These are phyloP conservation scores for Dalbergia oliveri DNA, from an alignment of 306 rosid genomes.

Conservation along the genomic window DNA sequence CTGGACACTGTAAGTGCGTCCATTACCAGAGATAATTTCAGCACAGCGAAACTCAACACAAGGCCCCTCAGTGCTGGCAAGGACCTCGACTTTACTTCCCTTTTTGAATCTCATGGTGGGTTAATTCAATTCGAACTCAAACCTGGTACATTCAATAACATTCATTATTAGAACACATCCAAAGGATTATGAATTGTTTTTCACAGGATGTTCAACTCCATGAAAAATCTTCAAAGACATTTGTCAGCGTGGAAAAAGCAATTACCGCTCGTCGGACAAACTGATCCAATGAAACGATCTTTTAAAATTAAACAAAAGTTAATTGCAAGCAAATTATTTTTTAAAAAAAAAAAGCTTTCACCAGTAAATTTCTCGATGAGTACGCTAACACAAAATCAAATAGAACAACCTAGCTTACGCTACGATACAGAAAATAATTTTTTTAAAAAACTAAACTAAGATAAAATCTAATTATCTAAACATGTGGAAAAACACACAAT, in stretches of 20 bases:
- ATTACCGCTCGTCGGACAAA: background rate
- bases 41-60: constrained; percentile 76
- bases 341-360: background rate
- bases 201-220: background rate
- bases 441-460: background rate
- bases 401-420: background rate
- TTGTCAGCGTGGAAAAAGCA: background rate
- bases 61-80: constrained; percentile 54
- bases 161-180: background rate
- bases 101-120: constrained; percentile 70
- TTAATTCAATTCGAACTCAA: constrained; percentile 23
- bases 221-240: background rate
- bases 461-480: background rate
- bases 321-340: background rate
- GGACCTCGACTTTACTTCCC: constrained; percentile 80
- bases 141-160: constrained; percentile 50
- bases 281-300: background rate
- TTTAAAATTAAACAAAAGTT: background rate
- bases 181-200: background rate
- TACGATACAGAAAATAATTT: background rate
- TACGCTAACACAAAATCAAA: background rate
- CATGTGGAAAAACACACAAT: background rate
- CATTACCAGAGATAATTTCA: constrained; percentile 68
- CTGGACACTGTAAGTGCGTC: constrained; percentile 64
- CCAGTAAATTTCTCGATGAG: background rate